Base-by-base conservation (phyloP, 1,284 basidiomycete genomes). In the Puccinia novopanici region DNA sequence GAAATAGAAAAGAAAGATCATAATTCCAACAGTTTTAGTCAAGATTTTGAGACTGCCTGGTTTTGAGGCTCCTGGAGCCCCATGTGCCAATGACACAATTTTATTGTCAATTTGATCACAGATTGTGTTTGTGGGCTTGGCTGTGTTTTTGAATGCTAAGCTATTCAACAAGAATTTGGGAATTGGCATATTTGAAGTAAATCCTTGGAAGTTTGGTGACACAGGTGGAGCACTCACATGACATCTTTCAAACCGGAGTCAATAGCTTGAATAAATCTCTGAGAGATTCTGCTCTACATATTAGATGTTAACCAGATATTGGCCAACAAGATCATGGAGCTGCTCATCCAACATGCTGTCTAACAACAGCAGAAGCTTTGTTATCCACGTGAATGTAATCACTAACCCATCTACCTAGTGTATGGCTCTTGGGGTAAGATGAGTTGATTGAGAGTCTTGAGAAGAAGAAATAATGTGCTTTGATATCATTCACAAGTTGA, bases 311-410 rank as follows among this genome's bases (percentile, higher is more conserved):
- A 97, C 83, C 6, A 92, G 92, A 85, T 97, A 98, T 1, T 94
- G 93, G 34, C 95, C 91, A 83, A 99, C 99, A 22, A 99, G 89
- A 85, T 99, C 97, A 83, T 98, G 96, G 89, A 98, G 91, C 0
- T 94, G 92, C 45, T 91, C 92, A 85, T 99, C 97, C 17, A 99
- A 88, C 92, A 98, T 95, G 0, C 90, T 75, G 71, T 13, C 40
- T 54, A 30, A 34, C 40, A 48, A 42, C 61, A 12, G 48, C 22
- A 27, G 70, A 48, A 45, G 45, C 40, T 54, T 55, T 63, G 30
- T n/a, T 59, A 57, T 67, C 72, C 17, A 17, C 40, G 15, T 71
- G 57, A 34, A n/a, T 61, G 48, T 57, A 63, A 24, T 63, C n/a
- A 27, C 45, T 65, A 52, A 24, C 37, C 57, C 30, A 30, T 54